Conservation (phyloP, 305 asterid species). For the Lippia alba region DNA sequence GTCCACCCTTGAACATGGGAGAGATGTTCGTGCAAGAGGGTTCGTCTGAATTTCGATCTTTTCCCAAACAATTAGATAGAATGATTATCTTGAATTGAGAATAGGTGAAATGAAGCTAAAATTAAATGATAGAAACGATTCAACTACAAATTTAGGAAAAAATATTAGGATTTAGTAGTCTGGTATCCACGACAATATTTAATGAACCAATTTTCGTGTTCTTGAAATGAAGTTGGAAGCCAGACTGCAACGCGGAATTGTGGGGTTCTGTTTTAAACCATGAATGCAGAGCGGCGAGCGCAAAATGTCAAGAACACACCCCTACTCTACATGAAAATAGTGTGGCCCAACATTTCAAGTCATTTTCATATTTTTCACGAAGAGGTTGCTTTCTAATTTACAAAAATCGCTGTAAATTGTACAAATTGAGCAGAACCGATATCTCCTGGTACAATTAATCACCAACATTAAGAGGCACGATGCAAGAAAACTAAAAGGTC, state of each 20-base stretch:
- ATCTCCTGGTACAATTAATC: neutral
- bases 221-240: neutral
- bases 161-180: too few relatives aligned
- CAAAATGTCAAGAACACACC: neutral
- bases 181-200: too few relatives aligned
- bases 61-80: too few relatives aligned
- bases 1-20: too few relatives aligned
- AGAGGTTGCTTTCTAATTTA: too few relatives aligned
- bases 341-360: neutral
- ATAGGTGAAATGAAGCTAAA: too few relatives aligned
- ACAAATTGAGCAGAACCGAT: neutral
- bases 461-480: neutral
- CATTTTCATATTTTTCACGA: neutral
- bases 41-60: too few relatives aligned
- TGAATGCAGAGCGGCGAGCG: neutral
- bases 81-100: too few relatives aligned
- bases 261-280: too few relatives aligned
- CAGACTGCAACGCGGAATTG: conserved; percentile 2
- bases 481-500: neutral
- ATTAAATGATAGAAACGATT: too few relatives aligned
- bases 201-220: neutral
- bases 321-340: neutral
- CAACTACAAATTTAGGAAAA: too few relatives aligned
- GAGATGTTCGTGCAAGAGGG: too few relatives aligned
- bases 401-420: neutral